These are phyloP conservation scores for Climacium dendroides DNA, from an alignment of 225 moss, liverwort and hornwort genomes.

Conservation along the genomic window DNA sequence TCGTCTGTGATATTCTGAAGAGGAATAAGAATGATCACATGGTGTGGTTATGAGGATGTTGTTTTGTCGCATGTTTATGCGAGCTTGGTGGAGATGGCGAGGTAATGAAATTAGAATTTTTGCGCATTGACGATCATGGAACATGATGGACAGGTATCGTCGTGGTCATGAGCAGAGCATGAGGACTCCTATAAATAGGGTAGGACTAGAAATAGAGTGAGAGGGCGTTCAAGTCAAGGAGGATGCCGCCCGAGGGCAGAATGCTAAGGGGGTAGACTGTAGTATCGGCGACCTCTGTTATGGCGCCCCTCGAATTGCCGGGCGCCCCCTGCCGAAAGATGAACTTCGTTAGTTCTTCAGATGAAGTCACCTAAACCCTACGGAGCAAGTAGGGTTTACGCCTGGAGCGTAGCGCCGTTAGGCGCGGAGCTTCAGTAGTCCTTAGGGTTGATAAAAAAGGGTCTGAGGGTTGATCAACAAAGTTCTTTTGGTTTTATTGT, in stretches of 20 bases:
- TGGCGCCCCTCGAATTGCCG: too few species aligned
- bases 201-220: background rate
- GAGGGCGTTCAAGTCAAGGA: background rate
- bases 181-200: background rate
- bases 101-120: background rate
- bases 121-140: background rate
- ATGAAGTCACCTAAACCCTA: too few species aligned
- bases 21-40: background rate
- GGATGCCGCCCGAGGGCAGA: conserved; percentile 35
- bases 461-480: too few species aligned
- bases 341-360: too few species aligned
- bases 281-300: too few species aligned
- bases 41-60: background rate
- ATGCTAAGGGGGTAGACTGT: too few species aligned
- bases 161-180: background rate
- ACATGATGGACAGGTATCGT: background rate
- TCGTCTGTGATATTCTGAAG: background rate
- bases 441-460: too few species aligned
- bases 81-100: background rate
- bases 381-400: too few species aligned
- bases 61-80: background rate
- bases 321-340: too few species aligned
- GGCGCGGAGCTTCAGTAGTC: too few species aligned
- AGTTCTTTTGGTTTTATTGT: too few species aligned
- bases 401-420: too few species aligned